A percentile compares a stretch with the other conserved stretches of the same genome.
Evolutionary conservation across 2,329 filamentous ascomycete genomes (phyloP).

Genomic region (Rutstroemia sp.): DNA sequence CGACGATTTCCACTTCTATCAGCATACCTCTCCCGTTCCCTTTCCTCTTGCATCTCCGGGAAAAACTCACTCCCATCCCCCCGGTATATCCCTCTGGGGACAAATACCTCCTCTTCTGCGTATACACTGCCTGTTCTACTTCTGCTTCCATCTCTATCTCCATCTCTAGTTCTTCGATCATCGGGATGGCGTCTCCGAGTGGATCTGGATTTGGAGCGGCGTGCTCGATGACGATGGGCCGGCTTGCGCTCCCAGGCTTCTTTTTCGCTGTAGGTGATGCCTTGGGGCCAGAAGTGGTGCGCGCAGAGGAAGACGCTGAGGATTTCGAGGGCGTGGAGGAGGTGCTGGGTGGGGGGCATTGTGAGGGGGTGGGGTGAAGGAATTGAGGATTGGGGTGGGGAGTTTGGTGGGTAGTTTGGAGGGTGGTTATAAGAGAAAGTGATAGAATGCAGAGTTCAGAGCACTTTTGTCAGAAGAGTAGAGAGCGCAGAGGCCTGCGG

Average conservation of each 20-base stretch:
- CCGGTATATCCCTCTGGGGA: too few relatives aligned
- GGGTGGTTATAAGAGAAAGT: too few relatives aligned
- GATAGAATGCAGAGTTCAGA: too few relatives aligned
- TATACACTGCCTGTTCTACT: neutral
- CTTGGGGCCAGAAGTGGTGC: constrained; percentile 25
- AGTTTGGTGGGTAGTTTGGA: too few relatives aligned
- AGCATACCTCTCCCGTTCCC: neutral
- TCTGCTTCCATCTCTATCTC: constrained; percentile 1
- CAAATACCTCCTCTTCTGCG: neutral
- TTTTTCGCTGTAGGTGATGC: constrained; percentile 20
- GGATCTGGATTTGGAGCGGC: neutral
- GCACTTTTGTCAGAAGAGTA: too few relatives aligned
- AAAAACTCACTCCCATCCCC: too few relatives aligned
- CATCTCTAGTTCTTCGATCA: neutral
- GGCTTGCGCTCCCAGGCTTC: constrained; percentile 20
- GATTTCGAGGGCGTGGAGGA: constrained; percentile 11
- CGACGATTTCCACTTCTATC: neutral
- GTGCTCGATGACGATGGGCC: neutral
- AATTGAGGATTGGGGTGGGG: neutral
- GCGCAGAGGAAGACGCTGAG: constrained; percentile 20
- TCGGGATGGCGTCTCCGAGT: neutral
- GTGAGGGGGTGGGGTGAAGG: neutral
- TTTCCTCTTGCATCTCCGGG: neutral
- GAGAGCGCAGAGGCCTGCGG: too few relatives aligned
- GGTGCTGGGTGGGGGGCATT: neutral